A percentile compares a stretch with the other conserved stretches of the same genome.
Conservation (phyloP, 495 filamentous ascomycete genomes). For the Trichocladium uniseriatum region DNA sequence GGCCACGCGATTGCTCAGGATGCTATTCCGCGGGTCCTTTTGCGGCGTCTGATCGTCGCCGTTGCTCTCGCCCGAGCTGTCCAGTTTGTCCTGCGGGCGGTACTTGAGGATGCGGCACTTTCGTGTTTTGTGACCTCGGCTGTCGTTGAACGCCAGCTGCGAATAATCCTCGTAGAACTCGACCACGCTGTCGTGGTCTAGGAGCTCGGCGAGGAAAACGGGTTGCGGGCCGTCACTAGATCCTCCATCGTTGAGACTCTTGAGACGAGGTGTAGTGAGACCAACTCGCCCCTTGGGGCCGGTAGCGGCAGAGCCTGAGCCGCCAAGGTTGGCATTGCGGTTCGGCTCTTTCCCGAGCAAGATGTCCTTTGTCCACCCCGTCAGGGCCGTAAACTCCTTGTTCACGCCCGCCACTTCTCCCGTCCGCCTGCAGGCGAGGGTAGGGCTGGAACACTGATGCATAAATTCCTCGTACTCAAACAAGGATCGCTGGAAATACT, state of each 20-base stretch:
- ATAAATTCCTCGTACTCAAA: constrained; percentile 90
- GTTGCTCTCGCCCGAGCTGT: constrained; percentile 16
- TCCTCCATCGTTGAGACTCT: constrained; percentile 28
- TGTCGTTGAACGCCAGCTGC: constrained; percentile 80
- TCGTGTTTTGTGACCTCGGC: constrained; percentile 69
- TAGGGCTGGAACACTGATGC: constrained; percentile 76
- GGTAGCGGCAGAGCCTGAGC: constrained; percentile 25
- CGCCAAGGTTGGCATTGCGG: constrained; percentile 69
- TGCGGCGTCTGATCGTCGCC: constrained; percentile 25
- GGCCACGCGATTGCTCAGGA: constrained; percentile 43
- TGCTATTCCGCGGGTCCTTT: constrained; percentile 39
- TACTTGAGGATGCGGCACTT: constrained; percentile 88
- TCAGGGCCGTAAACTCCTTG: constrained; percentile 89
- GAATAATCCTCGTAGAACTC: constrained; percentile 96
- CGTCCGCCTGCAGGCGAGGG: constrained; percentile 81
- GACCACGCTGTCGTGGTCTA: constrained; percentile 88
- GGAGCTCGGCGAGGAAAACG: constrained; percentile 80
- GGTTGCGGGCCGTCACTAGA: constrained; percentile 46
- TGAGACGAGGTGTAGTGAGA: constrained; percentile 38
- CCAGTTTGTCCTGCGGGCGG: constrained; percentile 51
- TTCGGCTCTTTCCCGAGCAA: constrained; percentile 82
- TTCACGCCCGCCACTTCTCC: constrained; percentile 87
- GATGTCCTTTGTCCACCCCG: constrained; percentile 89
- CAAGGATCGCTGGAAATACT: constrained; percentile 86
- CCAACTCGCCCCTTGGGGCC: constrained; percentile 30